Base-by-base conservation (phyloP, 2,329 filamentous ascomycete genomes). In the Seiridium unicorne region DNA sequence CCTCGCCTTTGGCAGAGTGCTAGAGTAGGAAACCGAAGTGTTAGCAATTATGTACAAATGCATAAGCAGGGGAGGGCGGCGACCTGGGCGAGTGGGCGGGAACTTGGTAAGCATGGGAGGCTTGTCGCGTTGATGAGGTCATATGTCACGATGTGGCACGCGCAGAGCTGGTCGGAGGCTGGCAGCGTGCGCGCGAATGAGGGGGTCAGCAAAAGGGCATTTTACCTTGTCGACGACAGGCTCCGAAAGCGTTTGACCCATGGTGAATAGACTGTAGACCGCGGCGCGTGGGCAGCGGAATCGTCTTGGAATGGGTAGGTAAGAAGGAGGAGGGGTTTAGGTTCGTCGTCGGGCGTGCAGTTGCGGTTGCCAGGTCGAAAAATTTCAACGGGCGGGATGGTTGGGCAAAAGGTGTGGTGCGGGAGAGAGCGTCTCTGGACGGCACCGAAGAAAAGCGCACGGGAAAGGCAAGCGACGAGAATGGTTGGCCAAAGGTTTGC, bases 181-280 rank as follows among this genome's bases (percentile, higher is more conserved):
- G 31, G 53, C 34, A 10, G 48, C 46, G 58, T 57, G 31, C 58
- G 44, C 40, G 44, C 59, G 38, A 53, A 59, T 58, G n/a, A 44
- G 9, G 42, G 31, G 10, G 34, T 18, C 34, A 42, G 44, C 32
- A 18, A 55, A 46, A 35, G 18, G 18, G 18, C 18, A 26, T 26
- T 26, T 76, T 85, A 99, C 95, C 93, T 99, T 99, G 76, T 98
- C 95, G 77, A 97, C 91, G 73, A 99, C 93, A 73, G 95, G 95
- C 84, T 99, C 95, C 73, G 94, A 98, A 75, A 99, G 89, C 79
- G 95, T 99, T 85, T 99, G 95, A 86, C 95, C 95, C 95, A 99
- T 99, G 80, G 75, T 76, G 74, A 74, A 35, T 68, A 69, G 63
- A 68, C 66, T 65, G 61, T 64, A 63, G 63, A 63, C 66, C 66